phyloP scores from a whole-genome alignment of 441 rosid species.

The Lepidium campestre region DNA sequence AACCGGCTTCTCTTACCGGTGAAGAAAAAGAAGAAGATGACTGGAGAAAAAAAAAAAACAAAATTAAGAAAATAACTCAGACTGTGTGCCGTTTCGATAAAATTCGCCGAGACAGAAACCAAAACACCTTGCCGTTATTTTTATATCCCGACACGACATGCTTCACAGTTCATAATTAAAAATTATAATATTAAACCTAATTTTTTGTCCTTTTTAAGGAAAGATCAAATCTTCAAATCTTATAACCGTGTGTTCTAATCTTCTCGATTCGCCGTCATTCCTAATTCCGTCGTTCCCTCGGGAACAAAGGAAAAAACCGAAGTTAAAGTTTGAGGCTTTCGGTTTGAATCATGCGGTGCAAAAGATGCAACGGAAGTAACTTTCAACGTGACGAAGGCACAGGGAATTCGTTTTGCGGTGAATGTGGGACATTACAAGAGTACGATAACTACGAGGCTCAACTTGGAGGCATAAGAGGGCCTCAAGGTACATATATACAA shows the following conservation, averaged over 20 bases:
- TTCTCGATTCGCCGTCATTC: slow-evolving; percentile 1
- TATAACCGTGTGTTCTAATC: neutral
- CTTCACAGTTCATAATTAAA: too few relatives aligned
- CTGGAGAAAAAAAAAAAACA: neutral
- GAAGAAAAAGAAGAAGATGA: slow-evolving; percentile 2
- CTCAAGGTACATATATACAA: slow-evolving; percentile 48
- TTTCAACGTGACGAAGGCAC: slow-evolving; percentile 44
- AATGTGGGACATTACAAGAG: slow-evolving; percentile 43
- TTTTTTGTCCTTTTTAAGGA: neutral
- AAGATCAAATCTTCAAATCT: neutral
- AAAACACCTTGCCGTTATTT: neutral
- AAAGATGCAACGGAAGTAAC: slow-evolving; percentile 36
- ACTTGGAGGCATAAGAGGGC: slow-evolving; percentile 42
- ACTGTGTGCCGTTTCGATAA: slow-evolving; percentile 6
- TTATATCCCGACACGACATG: neutral
- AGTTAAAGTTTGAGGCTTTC: neutral
- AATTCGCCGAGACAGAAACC: neutral
- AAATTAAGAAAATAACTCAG: neutral
- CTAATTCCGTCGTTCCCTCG: neutral
- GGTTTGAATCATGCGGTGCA: slow-evolving; percentile 37
- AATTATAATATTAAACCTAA: too few relatives aligned
- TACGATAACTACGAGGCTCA: slow-evolving; percentile 48
- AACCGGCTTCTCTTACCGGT: slow-evolving; percentile 5
- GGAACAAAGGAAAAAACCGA: neutral
- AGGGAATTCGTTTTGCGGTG: slow-evolving; percentile 35